Percentiles rank a stretch among this genome's conserved stretches.
These are phyloP conservation scores for Prunus mira DNA, from an alignment of 306 rosid species.

Conservation along the genomic window DNA sequence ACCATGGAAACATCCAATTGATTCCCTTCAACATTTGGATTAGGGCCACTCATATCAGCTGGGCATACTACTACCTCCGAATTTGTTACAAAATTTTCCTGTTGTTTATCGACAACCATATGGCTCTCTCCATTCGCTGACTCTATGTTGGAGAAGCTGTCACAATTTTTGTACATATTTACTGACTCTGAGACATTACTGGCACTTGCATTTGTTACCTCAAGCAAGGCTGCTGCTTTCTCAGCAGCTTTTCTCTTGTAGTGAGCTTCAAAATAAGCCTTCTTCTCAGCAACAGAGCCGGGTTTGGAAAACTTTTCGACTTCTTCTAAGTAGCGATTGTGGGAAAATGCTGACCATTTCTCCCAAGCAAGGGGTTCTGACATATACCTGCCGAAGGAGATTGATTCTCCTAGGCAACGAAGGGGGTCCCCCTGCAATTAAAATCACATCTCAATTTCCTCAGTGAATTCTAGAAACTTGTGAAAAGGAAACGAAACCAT, in stretches of 20 bases:
- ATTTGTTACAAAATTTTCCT: slow-evolving; percentile 12
- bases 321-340: slow-evolving; percentile 80
- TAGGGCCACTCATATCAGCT: slow-evolving; percentile 13
- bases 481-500: background rate
- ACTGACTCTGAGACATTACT: slow-evolving; percentile 18
- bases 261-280: slow-evolving; percentile 92
- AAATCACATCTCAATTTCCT: slow-evolving; percentile 14
- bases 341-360: slow-evolving; percentile 80
- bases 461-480: background rate
- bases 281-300: slow-evolving; percentile 88
- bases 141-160: slow-evolving; percentile 3
- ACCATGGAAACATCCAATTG: slow-evolving; percentile 25
- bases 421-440: slow-evolving; percentile 50
- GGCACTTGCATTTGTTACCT: slow-evolving; percentile 36
- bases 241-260: slow-evolving; percentile 77
- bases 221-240: slow-evolving; percentile 51
- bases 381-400: slow-evolving; percentile 86
- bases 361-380: slow-evolving; percentile 78
- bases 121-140: slow-evolving; percentile 11
- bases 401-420: slow-evolving; percentile 63
- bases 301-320: slow-evolving; percentile 75
- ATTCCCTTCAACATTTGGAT: slow-evolving; percentile 27
- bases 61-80: slow-evolving; percentile 24
- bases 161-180: slow-evolving; percentile 17
- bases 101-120: slow-evolving; percentile 30